Conservation (phyloP, 2,329 filamentous ascomycete genomes). For the Orbilia ellipsospora region DNA sequence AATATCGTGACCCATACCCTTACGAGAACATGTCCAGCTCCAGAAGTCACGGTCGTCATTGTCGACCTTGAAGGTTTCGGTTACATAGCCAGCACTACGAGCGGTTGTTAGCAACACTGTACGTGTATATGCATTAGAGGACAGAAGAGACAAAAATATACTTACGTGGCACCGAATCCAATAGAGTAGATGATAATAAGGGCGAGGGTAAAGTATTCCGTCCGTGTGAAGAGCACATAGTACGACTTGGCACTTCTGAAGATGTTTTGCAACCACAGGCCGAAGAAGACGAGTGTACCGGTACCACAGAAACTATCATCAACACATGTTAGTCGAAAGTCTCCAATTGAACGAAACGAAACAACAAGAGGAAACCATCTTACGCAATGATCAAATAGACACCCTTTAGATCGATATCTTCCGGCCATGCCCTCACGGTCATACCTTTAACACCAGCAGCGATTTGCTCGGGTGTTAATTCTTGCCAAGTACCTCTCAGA, state of each 20-base stretch:
- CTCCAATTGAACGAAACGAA: background rate
- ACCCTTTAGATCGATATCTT: constrained; percentile 52
- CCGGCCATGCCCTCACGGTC: constrained; percentile 43
- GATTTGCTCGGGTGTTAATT: constrained; percentile 39
- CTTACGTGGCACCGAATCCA: constrained; percentile 54
- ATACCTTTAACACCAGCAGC: constrained; percentile 38
- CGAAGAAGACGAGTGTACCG: constrained; percentile 52
- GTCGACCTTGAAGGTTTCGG: constrained; percentile 50
- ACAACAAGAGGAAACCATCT: background rate
- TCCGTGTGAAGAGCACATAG: constrained; percentile 52
- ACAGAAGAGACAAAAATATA: no score
- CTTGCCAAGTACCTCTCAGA: constrained; percentile 45
- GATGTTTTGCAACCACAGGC: constrained; percentile 54
- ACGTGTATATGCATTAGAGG: background rate
- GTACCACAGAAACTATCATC: constrained; percentile 45
- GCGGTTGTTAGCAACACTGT: constrained; percentile 1
- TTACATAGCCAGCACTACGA: constrained; percentile 50
- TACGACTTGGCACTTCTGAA: constrained; percentile 52
- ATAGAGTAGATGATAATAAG: constrained; percentile 33
- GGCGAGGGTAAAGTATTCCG: constrained; percentile 46
- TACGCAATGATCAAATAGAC: constrained; percentile 55
- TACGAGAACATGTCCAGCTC: constrained; percentile 49
- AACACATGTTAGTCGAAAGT: constrained; percentile 19
- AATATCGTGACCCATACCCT: constrained; percentile 50
- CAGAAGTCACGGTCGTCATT: constrained; percentile 54